These are phyloP conservation scores for Chaetoscypha palmicola DNA, from an alignment of 2,329 filamentous ascomycete species.

Conservation along the genomic window DNA sequence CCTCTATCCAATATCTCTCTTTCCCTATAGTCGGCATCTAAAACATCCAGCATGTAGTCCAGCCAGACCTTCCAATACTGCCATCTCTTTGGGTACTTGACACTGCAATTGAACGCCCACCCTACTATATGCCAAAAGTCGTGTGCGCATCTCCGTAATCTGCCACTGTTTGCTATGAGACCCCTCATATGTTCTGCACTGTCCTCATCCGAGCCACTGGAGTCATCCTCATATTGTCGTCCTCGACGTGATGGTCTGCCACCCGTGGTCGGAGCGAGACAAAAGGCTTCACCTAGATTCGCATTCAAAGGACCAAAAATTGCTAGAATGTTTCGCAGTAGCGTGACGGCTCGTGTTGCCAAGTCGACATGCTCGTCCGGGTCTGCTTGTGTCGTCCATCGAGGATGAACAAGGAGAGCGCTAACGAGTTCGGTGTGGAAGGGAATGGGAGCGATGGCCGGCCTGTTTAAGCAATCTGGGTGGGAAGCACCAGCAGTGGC, in stretches of 20 bases:
- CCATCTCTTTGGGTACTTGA: constrained; percentile 68
- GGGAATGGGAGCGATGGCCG: constrained; percentile 60
- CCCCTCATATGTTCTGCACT: constrained; percentile 47
- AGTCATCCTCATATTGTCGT: constrained; percentile 32
- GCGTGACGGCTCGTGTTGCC: constrained; percentile 58
- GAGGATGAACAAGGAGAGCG: constrained; percentile 76
- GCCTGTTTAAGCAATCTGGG: constrained; percentile 32
- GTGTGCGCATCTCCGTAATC: constrained; percentile 67
- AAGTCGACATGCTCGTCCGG: constrained; percentile 54
- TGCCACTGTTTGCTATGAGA: constrained; percentile 54
- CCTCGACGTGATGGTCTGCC: constrained; percentile 23
- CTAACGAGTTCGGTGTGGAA: constrained; percentile 70
- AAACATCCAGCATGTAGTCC: constrained; percentile 67
- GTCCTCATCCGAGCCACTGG: constrained; percentile 37
- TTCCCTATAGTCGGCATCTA: constrained; percentile 64
- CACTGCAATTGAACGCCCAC: constrained; percentile 90
- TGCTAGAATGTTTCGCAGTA: constrained; percentile 60
- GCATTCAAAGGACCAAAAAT: constrained; percentile 64
- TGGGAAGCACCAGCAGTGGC: constrained; percentile 43
- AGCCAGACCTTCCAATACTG: constrained; percentile 75
- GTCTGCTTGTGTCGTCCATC: constrained; percentile 65
- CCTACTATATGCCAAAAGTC: constrained; percentile 87
- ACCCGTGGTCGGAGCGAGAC: constrained; percentile 43
- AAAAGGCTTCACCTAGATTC: constrained; percentile 65
- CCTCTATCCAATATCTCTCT: constrained; percentile 44